Base-by-base conservation (phyloP, 306 rosid species). In the Mimosa bimucronata region DNA sequence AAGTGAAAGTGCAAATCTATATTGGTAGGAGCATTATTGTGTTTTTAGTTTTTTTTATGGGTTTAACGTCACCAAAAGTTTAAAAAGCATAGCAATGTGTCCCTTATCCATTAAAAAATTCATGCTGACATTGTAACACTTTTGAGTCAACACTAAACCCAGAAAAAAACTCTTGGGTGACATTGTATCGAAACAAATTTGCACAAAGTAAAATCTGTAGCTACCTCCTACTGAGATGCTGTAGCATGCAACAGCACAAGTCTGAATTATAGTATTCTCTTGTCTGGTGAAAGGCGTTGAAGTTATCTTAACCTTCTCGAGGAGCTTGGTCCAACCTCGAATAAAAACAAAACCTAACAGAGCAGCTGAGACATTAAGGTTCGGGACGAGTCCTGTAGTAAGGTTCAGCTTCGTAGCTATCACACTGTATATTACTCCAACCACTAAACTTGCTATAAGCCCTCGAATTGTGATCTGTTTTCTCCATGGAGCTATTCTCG, bases 191-290 rank as follows among this genome's bases (percentile, higher is more conserved):
- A 34, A 34, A 34, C 38, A 34, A 72, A 73, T 19, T 57, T 6
- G 0, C 38, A 48, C 30, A 75, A 74, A 71, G 74, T 45, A 64
- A 30, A 30, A 64, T 16, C 18, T 7, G 7, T 55, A 21, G 26
- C 12, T 37, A 94, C 99, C 99, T 96, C 97, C 99, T 62, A 90
- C 92, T 1, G 98, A 84, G 58, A 96, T 90, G 89, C 98, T 96
- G 71, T 96, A 96, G 83, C 99, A 96, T 40, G 99, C 99, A 19
- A 93, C 98, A 0, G 99, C 99, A 82, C 98, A 96, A 26, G 99
- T 96, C 81, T 96, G 99, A 79, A 93, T 96, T 46, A 96, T 61
- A 21, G 97, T 96, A 60, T 96, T 96, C 86, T 96, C 99, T 80
- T 96, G 99, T 72, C 92, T 84, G 13, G 99, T 93, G 81, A 96